phyloP scores from a whole-genome alignment of 2,329 filamentous ascomycete genomes.

The Tolypocladium pustulatum region DNA sequence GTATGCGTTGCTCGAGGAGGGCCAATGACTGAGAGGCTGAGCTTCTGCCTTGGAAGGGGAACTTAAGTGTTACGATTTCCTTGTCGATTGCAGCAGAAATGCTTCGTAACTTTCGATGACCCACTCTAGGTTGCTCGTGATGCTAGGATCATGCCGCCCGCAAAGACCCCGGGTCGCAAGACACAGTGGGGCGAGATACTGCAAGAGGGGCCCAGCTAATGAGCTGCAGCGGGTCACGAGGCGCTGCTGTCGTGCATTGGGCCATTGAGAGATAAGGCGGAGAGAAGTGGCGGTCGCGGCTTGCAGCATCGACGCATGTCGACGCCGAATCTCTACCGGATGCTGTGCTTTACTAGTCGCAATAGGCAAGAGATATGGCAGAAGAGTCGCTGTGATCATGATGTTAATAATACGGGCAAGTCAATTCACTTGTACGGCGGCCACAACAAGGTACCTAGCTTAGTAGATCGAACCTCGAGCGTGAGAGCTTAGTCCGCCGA shows the following conservation, averaged over 20 bases:
- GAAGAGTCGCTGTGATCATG: background rate
- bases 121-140: background rate
- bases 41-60: too few relatives aligned
- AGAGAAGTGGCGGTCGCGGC: background rate
- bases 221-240: background rate
- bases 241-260: background rate
- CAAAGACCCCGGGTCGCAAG: background rate
- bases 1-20: background rate
- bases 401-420: background rate
- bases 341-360: background rate
- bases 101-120: too few relatives aligned
- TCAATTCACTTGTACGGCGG: background rate
- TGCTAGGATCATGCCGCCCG: background rate
- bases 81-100: too few relatives aligned
- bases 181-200: background rate
- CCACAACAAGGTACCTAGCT: background rate
- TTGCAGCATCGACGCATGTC: background rate
- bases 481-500: background rate
- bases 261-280: background rate
- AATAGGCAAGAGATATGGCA: background rate
- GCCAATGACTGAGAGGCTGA: too few relatives aligned
- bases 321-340: background rate
- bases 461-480: background rate
- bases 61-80: too few relatives aligned
- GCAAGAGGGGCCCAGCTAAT: background rate